Conservation (phyloP, 164 flowering plant species). For the Chimonanthus praecox region DNA sequence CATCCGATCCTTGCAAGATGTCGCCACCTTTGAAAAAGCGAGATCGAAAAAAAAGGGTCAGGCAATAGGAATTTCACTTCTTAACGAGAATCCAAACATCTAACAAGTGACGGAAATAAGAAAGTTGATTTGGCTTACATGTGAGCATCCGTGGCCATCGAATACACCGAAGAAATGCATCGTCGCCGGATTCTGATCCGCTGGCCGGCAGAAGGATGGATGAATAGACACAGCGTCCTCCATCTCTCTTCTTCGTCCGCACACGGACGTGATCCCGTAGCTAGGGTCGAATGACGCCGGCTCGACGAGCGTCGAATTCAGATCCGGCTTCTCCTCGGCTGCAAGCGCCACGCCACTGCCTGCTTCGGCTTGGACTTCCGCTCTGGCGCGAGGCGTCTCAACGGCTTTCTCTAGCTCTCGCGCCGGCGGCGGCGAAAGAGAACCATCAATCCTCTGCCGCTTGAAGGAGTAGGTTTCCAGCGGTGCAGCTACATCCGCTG, state of each 20-base stretch:
- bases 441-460: constrained; percentile 12
- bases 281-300: constrained; percentile 7
- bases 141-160: constrained; percentile 97
- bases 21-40: constrained; percentile 54
- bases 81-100: no score
- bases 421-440: background rate
- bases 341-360: background rate
- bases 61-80: background rate
- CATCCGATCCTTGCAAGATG: constrained; percentile 57
- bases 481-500: constrained; percentile 16
- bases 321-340: background rate
- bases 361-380: background rate
- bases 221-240: constrained; percentile 63
- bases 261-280: constrained; percentile 18
- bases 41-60: background rate
- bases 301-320: background rate
- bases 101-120: no score
- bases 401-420: constrained; percentile 20
- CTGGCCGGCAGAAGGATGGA: constrained; percentile 24
- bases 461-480: constrained; percentile 18
- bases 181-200: background rate
- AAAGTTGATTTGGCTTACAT: constrained; percentile 30
- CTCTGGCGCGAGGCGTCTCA: constrained; percentile 1
- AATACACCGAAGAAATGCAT: constrained; percentile 69
- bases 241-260: constrained; percentile 70